These are phyloP conservation scores for Scutellaria baicalensis DNA, from an alignment of 257 asterid genomes.

Conservation along the genomic window DNA sequence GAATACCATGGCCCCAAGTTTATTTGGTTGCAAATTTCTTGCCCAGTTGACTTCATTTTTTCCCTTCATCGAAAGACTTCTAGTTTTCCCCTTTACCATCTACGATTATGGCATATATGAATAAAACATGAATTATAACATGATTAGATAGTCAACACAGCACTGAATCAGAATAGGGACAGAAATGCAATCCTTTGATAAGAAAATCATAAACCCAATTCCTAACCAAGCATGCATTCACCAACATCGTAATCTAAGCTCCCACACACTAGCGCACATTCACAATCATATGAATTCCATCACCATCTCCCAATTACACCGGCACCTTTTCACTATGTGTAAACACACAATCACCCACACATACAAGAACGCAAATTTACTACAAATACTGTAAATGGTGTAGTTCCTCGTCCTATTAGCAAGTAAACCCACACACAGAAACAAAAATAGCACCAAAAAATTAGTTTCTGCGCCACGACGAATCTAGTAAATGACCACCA, in stretches of 20 bases:
- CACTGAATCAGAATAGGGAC: too few relatives aligned
- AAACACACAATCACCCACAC: neutral
- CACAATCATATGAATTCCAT: neutral
- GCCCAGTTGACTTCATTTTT: constrained; percentile 13
- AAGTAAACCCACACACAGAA: neutral
- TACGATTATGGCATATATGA: neutral
- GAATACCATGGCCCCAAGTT: constrained; percentile 59
- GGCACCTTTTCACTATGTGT: neutral
- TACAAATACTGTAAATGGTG: too few relatives aligned
- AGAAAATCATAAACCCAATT: neutral
- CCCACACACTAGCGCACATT: neutral
- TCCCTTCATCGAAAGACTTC: neutral
- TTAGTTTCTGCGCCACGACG: neutral
- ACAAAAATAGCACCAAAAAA: neutral
- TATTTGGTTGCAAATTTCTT: constrained; percentile 36
- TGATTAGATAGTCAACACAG: neutral
- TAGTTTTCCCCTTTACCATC: constrained; percentile 24
- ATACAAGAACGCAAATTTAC: neutral
- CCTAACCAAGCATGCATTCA: neutral
- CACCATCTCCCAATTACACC: too few relatives aligned
- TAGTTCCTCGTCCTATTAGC: too few relatives aligned
- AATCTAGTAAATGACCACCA: neutral
- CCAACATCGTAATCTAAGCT: neutral
- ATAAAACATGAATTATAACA: neutral
- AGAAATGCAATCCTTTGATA: neutral